Base-by-base conservation (phyloP, 805 yeast species). In the Sugiyamaella floridensis region DNA sequence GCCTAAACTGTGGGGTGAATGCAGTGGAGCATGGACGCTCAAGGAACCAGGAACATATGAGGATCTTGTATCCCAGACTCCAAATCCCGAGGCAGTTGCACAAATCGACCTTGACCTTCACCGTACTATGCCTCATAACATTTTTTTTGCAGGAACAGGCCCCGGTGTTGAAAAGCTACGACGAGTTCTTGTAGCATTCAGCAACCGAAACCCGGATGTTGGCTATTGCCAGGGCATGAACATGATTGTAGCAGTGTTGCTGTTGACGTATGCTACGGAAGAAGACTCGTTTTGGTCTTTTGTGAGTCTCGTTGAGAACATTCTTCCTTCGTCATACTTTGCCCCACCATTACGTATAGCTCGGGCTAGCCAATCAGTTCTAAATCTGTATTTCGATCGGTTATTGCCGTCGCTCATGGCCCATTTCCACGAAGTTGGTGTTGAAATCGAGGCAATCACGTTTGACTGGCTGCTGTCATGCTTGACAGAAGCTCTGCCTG, bases 211-310 rank as follows among this genome's bases (percentile, higher is more conserved):
- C 54, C 76, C 78, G 0, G 68, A 68, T 0, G 67, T 79, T 43
- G 84, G 85, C 0, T 80, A 80, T 60, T 76, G 80, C 49, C 85
- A 80, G 58, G 85, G 85, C 0, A 67, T 80, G 85, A 80, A 80
- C 60, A 74, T 79, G 58, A 75, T 80, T n/a, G 76, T 75, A 10
- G 85, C 81, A 0, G 76, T 75, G 45, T 55, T 80, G 9, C 60
- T 80, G 11, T 60, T 80, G 19, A 73, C 75, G 0, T 71, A 65
- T 46, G 67, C 71, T 4, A 67, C 71, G 2, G 77, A 76, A 48
- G 82, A 76, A 52, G 82, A 78, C 50, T 73, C 79, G 6, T 80
- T 77, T 54, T 78, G 83, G 82, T 67, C 75, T 2, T 74, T 77
- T 53, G 74, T 76, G 20, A 76, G 75, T 2, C 55, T 80, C 32